Conservation (phyloP, 306 rosid species). For the Luffa acutangula region DNA sequence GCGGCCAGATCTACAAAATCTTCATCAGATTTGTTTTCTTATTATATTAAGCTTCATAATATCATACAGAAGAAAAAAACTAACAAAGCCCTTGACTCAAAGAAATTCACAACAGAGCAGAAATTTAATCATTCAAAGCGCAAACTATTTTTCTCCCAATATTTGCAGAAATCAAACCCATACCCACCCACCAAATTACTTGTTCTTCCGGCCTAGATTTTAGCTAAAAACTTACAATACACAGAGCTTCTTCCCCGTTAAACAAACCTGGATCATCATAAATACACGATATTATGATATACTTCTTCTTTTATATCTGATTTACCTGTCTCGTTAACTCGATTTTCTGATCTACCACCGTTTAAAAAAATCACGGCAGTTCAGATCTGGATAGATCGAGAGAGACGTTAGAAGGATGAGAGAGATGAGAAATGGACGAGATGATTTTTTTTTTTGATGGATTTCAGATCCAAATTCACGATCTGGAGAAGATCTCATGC, state of each 20-base stretch:
- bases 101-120: conserved; percentile 9
- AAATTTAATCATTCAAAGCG: conserved; percentile 6
- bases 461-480: neutral
- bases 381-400: conserved; percentile 18
- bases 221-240: conserved; percentile 3
- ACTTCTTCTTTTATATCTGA: neutral
- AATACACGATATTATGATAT: neutral
- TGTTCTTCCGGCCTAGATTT: neutral
- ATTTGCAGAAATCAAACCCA: conserved; percentile 9
- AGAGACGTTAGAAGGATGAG: conserved; percentile 13
- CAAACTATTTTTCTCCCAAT: neutral
- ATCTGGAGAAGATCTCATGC: conserved; percentile 1
- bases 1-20: neutral
- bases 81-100: conserved; percentile 5
- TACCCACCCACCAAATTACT: conserved; percentile 5
- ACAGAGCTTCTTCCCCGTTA: conserved; percentile 1
- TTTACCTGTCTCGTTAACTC: conserved; percentile 8
- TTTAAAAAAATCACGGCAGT: conserved; percentile 72
- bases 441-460: neutral
- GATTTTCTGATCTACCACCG: conserved; percentile 42
- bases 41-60: neutral
- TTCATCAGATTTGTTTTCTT: conserved; percentile 1
- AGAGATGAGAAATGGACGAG: neutral
- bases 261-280: conserved; percentile 8
- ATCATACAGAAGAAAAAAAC: neutral